Percentiles rank a stretch among this genome's conserved stretches.
phyloP scores from a whole-genome alignment of 2,329 filamentous ascomycete species.

The Ophiostoma pallidulum region DNA sequence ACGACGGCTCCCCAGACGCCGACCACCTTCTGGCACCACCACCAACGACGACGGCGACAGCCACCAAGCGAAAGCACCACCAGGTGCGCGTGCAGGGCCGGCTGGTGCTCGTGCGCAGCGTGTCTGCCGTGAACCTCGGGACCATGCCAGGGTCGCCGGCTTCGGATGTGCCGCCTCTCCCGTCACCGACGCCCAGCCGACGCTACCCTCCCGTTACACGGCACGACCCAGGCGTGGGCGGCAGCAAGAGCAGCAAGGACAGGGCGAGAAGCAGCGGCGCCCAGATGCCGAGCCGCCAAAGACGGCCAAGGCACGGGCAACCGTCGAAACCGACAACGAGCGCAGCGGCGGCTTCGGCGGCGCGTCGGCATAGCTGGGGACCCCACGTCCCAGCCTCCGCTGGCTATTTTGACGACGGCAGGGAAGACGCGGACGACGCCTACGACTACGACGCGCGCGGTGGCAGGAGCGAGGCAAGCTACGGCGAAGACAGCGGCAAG shows the following conservation, averaged over 20 bases:
- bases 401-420: no score
- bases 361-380: not conserved
- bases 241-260: no score
- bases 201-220: not conserved
- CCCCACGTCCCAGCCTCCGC: no score
- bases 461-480: not conserved
- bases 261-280: no score
- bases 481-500: slow-evolving; percentile 2
- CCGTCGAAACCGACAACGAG: no score
- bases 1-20: not conserved
- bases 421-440: no score
- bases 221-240: not conserved
- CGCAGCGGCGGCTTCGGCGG: not conserved
- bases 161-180: not conserved
- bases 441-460: no score
- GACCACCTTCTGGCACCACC: slow-evolving; percentile 22
- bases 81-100: slow-evolving; percentile 30
- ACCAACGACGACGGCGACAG: no score
- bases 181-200: not conserved
- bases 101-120: slow-evolving; percentile 27
- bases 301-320: no score
- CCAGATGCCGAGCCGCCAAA: no score
- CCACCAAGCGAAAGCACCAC: slow-evolving; percentile 20
- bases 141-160: not conserved
- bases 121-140: slow-evolving; percentile 23